phyloP scores from a whole-genome alignment of 1,284 basidiomycete genomes.

The Ceratobasidium sp. region DNA sequence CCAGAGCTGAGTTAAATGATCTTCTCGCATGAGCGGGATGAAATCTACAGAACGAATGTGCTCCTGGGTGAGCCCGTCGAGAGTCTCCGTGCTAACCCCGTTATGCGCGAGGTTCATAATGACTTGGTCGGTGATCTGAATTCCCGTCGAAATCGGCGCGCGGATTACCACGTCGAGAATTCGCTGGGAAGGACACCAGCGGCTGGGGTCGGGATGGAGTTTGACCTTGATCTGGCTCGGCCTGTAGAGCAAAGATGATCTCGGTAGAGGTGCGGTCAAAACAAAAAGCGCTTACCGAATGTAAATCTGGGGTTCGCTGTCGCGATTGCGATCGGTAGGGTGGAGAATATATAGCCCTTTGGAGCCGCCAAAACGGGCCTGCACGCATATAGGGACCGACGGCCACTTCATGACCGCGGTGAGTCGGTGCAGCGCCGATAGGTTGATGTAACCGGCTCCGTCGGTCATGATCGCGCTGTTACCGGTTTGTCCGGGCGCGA shows the following conservation, averaged over 20 bases:
- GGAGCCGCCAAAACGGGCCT: conserved; percentile 46
- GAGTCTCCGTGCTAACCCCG: conserved; percentile 17
- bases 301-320: conserved; percentile 26
- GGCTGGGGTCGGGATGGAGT: conserved; percentile 42
- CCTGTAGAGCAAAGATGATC: neutral
- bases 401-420: conserved; percentile 32
- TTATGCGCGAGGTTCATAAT: conserved; percentile 49
- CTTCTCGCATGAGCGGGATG: conserved; percentile 21
- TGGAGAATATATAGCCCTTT: conserved; percentile 48
- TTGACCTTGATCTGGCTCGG: conserved; percentile 47
- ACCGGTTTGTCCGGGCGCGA: conserved; percentile 11
- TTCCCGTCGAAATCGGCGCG: conserved; percentile 6
- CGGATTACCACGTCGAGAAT: conserved; percentile 45
- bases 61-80: conserved; percentile 12
- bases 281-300: conserved; percentile 16
- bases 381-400: conserved; percentile 41
- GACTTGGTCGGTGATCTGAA: conserved; percentile 38
- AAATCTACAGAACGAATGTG: neutral
- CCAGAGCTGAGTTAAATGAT: conserved; percentile 10
- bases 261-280: neutral
- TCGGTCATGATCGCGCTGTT: conserved; percentile 48
- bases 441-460: conserved; percentile 47
- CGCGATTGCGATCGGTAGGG: conserved; percentile 26
- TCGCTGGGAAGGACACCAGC: conserved; percentile 39
- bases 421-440: conserved; percentile 34